Evolutionary conservation across 306 rosid species (phyloP).

Genomic region (Sicyos baderoa): DNA sequence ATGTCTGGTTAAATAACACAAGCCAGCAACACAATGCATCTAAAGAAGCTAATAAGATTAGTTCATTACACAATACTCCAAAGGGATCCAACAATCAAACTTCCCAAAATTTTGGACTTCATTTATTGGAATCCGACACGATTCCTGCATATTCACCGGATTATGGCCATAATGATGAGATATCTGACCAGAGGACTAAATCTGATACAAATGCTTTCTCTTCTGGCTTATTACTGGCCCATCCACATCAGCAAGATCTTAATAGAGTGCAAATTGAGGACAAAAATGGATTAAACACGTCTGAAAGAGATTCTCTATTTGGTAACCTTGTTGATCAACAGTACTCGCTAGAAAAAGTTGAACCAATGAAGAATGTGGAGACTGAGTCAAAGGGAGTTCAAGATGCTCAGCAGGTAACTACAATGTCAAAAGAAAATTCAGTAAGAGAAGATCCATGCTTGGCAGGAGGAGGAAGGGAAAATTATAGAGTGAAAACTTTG

Average conservation of each 20-base stretch:
- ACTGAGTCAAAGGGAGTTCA: constrained; percentile 26
- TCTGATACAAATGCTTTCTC: constrained; percentile 26
- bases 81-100: constrained; percentile 24
- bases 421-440: constrained; percentile 26
- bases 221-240: constrained; percentile 26
- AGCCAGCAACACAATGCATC: constrained; percentile 27
- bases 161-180: constrained; percentile 22
- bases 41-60: constrained; percentile 23
- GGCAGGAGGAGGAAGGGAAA: constrained; percentile 35
- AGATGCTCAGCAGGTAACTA: constrained; percentile 25
- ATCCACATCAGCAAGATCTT: constrained; percentile 30
- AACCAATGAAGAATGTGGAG: constrained; percentile 29
- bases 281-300: constrained; percentile 21
- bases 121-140: constrained; percentile 19
- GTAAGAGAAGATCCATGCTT: constrained; percentile 19
- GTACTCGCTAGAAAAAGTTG: constrained; percentile 26
- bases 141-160: constrained; percentile 30
- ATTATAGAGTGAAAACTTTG: constrained; percentile 17
- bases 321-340: constrained; percentile 21
- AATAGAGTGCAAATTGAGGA: constrained; percentile 21
- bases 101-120: constrained; percentile 25
- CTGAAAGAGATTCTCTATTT: constrained; percentile 24
- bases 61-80: constrained; percentile 21
- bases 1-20: constrained; percentile 27
- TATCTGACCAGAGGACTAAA: constrained; percentile 19